Conservation (phyloP, 2,329 filamentous ascomycete species). For the Aplosporella prunicola region DNA sequence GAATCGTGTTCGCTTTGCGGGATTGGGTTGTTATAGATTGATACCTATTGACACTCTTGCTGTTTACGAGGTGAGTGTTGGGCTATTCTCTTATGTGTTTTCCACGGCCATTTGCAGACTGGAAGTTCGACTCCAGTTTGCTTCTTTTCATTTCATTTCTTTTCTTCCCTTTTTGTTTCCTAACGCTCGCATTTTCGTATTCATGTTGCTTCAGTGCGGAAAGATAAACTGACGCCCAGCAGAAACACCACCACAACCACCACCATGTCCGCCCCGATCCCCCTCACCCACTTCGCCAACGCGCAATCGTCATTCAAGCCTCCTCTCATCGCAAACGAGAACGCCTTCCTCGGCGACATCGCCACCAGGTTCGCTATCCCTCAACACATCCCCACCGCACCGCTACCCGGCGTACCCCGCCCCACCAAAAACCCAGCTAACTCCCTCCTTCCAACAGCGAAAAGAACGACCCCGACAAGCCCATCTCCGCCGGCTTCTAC, state of each 20-base stretch:
- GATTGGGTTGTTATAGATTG: too few relatives aligned
- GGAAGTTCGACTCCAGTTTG: too few relatives aligned
- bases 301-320: conserved; percentile 53
- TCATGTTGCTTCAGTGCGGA: too few relatives aligned
- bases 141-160: too few relatives aligned
- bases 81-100: too few relatives aligned
- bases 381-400: not conserved
- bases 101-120: too few relatives aligned
- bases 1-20: too few relatives aligned
- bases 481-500: conserved; percentile 57
- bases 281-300: conserved; percentile 46
- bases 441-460: conserved; percentile 30
- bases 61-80: too few relatives aligned
- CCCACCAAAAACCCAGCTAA: conserved; percentile 1
- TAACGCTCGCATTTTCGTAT: too few relatives aligned
- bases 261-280: conserved; percentile 17
- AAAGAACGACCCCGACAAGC: conserved; percentile 46
- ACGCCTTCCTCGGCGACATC: conserved; percentile 58
- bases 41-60: too few relatives aligned
- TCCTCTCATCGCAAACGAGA: conserved; percentile 57
- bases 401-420: not conserved
- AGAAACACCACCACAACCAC: not conserved
- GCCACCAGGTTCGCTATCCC: conserved; percentile 37
- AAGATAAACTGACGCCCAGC: too few relatives aligned
- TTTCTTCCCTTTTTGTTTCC: too few relatives aligned